Evolutionary conservation across 148 eudicot species (phyloP).

Genomic region (Cornus florida): DNA sequence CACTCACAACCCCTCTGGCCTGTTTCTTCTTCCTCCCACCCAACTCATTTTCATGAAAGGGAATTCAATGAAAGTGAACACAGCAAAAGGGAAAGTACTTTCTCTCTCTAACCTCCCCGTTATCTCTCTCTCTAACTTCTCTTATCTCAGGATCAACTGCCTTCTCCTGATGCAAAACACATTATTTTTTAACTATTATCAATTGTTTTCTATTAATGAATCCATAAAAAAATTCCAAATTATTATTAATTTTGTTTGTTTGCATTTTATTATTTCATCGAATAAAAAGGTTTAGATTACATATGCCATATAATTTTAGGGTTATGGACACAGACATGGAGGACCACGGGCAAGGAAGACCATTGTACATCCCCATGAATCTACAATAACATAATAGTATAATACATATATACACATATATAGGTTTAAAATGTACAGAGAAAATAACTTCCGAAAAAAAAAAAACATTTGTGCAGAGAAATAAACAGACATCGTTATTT

Average conservation of each 20-base stretch:
- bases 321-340: constrained; percentile 40
- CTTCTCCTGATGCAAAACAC: constrained; percentile 19
- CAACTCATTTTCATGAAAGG: constrained; percentile 39
- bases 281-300: not conserved
- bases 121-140: not conserved
- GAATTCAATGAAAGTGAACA: constrained; percentile 30
- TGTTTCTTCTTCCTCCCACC: constrained; percentile 24
- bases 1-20: constrained; percentile 18
- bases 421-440: not conserved
- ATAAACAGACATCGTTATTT: not conserved
- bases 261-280: constrained; percentile 5
- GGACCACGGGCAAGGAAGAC: constrained; percentile 60
- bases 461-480: not conserved
- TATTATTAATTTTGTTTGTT: constrained; percentile 20
- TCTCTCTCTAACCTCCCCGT: constrained; percentile 3
- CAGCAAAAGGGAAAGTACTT: constrained; percentile 11
- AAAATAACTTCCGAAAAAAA: too few relatives aligned
- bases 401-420: not conserved
- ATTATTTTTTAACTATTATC: not conserved
- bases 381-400: constrained; percentile 13
- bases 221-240: constrained; percentile 5
- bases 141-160: constrained; percentile 2
- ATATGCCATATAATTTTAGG: constrained; percentile 9
- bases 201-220: constrained; percentile 4
- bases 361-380: constrained; percentile 54